A percentile compares a stretch with the other conserved stretches of the same genome.
phyloP scores from a whole-genome alignment of 73 alveolate species.

The Paramecium pentaurelia region DNA sequence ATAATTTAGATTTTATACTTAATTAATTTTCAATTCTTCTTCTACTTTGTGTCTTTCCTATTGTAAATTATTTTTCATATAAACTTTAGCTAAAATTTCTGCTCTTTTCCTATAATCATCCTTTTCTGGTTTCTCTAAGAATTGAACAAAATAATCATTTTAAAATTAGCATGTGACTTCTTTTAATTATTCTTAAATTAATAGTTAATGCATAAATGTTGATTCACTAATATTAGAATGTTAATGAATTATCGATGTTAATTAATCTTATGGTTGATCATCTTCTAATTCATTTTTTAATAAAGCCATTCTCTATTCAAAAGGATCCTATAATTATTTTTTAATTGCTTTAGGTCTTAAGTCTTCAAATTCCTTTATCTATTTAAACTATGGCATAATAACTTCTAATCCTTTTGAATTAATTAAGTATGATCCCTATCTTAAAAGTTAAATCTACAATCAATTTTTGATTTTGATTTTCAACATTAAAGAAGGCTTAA shows the following conservation, averaged over 20 bases:
- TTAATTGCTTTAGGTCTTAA: background rate
- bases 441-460: background rate
- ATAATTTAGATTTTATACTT: background rate
- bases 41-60: background rate
- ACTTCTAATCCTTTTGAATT: constrained; percentile 7
- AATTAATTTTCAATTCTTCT: background rate
- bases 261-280: background rate
- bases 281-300: background rate
- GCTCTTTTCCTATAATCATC: constrained; percentile 14
- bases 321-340: background rate
- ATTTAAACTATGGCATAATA: constrained; percentile 1
- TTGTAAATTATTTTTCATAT: constrained; percentile 1
- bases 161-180: background rate
- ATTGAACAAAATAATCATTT: background rate
- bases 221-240: background rate
- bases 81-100: background rate
- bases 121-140: background rate
- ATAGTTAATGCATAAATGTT: background rate
- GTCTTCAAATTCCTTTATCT: background rate
- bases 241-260: background rate
- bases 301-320: background rate
- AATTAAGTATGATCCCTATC: background rate
- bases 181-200: background rate
- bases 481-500: background rate
- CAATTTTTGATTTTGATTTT: background rate